Evolutionary conservation across 345 rosid genomes (phyloP).

Genomic region (Toxicodendron radicans): DNA sequence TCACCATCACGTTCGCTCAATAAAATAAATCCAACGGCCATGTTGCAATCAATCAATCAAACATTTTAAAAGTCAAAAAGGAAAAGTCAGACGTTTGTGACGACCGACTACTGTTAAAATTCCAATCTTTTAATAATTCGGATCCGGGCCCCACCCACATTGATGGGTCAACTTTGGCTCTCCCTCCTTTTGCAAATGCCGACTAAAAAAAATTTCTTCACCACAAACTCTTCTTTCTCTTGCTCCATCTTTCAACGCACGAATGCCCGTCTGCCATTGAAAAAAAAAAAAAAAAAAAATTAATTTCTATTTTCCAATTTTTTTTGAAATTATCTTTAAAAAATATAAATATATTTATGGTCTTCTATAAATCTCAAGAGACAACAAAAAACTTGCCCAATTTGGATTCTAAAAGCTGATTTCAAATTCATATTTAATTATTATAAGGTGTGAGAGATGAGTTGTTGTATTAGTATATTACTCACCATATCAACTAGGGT

Average conservation of each 20-base stretch:
- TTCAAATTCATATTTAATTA: background rate
- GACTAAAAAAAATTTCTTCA: too few relatives aligned
- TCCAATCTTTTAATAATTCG: too few relatives aligned
- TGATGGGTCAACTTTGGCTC: background rate
- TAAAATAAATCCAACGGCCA: background rate
- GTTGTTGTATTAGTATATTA: too few relatives aligned
- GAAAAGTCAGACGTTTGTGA: background rate
- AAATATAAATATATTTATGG: too few relatives aligned
- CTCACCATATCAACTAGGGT: too few relatives aligned
- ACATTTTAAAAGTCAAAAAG: background rate
- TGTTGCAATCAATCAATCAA: background rate
- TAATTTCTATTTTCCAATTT: background rate
- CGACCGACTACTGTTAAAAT: too few relatives aligned
- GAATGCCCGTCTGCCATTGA: background rate
- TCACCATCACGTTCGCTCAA: too few relatives aligned
- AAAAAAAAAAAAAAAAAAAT: too few relatives aligned
- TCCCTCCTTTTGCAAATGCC: background rate
- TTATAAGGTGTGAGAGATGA: too few relatives aligned
- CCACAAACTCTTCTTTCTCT: background rate
- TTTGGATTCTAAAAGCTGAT: background rate
- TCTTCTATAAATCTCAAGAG: too few relatives aligned
- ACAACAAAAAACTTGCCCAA: background rate
- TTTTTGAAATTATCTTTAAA: too few relatives aligned
- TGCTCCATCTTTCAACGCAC: background rate
- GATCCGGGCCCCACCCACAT: background rate